Evolutionary conservation across 1,284 basidiomycete genomes (phyloP).

Genomic region (Anthracocystis setariae): DNA sequence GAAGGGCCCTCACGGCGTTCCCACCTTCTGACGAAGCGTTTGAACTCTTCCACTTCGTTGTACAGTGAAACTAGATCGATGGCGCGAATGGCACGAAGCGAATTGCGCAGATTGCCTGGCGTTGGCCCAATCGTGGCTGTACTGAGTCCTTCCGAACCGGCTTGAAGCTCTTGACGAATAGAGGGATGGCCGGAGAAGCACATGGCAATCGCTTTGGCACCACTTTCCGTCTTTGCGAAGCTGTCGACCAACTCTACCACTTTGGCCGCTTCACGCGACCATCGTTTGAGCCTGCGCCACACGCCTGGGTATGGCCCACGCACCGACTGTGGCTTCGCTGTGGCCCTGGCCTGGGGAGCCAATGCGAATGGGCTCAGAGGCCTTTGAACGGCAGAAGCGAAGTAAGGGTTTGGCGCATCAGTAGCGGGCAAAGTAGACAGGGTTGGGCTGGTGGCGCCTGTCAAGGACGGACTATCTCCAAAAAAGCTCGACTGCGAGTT

Average conservation of each 20-base stretch:
- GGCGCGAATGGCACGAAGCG: conserved; percentile 52
- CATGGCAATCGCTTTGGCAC: conserved; percentile 46
- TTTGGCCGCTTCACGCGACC: conserved; percentile 64
- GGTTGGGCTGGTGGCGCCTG: conserved; percentile 30
- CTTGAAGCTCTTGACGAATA: conserved; percentile 35
- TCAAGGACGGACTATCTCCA: conserved; percentile 33
- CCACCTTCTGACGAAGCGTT: conserved; percentile 57
- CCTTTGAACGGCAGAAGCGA: conserved; percentile 23
- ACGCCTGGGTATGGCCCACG: conserved; percentile 64
- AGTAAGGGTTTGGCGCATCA: conserved; percentile 44
- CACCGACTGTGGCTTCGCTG: conserved; percentile 15
- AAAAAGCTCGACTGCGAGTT: conserved; percentile 57
- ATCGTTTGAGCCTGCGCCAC: conserved; percentile 65
- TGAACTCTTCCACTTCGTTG: conserved; percentile 58
- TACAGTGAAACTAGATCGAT: conserved; percentile 57
- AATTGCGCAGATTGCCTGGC: conserved; percentile 45
- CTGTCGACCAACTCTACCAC: conserved; percentile 60
- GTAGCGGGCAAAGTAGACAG: conserved; percentile 28
- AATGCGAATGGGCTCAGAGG: conserved; percentile 52
- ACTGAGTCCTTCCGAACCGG: conserved; percentile 16
- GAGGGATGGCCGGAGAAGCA: conserved; percentile 47
- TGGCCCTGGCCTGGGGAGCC: conserved; percentile 20
- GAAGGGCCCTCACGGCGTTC: conserved; percentile 57
- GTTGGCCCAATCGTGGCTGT: conserved; percentile 43
- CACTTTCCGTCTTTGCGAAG: conserved; percentile 53